Percentiles rank a stretch among this genome's conserved stretches.
Conservation (phyloP, 2,329 filamentous ascomycete species). For the Venturia nashicola region DNA sequence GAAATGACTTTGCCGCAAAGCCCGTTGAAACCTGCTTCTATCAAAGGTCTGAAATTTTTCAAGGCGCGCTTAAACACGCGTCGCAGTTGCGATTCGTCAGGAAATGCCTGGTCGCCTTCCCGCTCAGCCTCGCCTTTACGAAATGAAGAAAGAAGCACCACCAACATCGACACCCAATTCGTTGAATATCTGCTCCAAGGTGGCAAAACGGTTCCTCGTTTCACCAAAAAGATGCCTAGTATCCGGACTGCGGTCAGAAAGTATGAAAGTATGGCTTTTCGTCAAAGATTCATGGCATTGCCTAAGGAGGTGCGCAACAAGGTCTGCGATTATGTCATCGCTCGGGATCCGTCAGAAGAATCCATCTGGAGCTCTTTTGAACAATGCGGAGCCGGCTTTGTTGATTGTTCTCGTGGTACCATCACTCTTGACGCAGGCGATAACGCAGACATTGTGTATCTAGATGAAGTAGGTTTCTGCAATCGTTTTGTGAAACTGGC, state of each 20-base stretch:
- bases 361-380: background rate
- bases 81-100: background rate
- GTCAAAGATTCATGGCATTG: background rate
- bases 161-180: background rate
- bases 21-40: background rate
- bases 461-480: background rate
- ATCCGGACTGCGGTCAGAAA: background rate
- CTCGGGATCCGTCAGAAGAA: background rate
- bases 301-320: background rate
- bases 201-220: background rate
- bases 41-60: background rate
- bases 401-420: background rate
- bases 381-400: background rate
- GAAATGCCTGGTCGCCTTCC: background rate
- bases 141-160: background rate
- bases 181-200: background rate
- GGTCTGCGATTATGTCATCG: background rate
- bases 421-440: background rate
- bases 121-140: background rate
- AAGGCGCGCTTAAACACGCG: background rate
- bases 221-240: background rate
- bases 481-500: background rate
- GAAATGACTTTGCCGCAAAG: background rate
- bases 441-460: background rate
- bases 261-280: background rate